Percentiles rank a stretch among this genome's conserved stretches.
These are phyloP conservation scores for Oleoguttula mirabilis DNA, from an alignment of 495 filamentous ascomycete genomes.

Conservation along the genomic window DNA sequence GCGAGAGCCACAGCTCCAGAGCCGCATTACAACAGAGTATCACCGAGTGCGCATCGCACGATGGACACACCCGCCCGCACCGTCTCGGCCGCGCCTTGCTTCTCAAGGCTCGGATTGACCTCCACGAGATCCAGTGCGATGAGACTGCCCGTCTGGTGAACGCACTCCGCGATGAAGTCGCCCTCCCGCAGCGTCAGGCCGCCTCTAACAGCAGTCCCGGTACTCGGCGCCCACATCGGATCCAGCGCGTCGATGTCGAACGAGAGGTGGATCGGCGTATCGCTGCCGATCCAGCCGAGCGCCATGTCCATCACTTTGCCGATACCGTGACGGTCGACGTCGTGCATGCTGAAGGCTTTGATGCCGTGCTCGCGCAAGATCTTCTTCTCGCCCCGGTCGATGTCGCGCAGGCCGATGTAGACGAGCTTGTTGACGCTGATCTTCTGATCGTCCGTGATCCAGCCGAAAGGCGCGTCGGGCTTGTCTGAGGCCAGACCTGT, in stretches of 20 bases:
- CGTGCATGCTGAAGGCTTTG: constrained; percentile 96
- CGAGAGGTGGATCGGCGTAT: constrained; percentile 90
- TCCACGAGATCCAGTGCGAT: constrained; percentile 91
- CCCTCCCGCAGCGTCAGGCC: constrained; percentile 91
- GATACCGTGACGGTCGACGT: constrained; percentile 88
- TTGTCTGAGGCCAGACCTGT: constrained; percentile 68
- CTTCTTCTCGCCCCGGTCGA: constrained; percentile 82
- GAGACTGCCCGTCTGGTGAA: constrained; percentile 83
- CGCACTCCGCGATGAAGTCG: constrained; percentile 94
- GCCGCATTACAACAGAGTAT: constrained; percentile 74
- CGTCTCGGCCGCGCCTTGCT: constrained; percentile 69
- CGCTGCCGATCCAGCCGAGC: constrained; percentile 79
- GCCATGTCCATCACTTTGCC: constrained; percentile 97
- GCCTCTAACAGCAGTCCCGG: constrained; percentile 90
- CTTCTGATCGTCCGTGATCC: constrained; percentile 55
- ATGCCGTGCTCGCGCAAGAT: constrained; percentile 78
- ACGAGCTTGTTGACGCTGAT: constrained; percentile 77
- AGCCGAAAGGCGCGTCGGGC: constrained; percentile 65
- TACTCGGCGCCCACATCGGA: constrained; percentile 90
- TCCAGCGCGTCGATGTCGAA: constrained; percentile 97
- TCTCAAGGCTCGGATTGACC: constrained; percentile 81
- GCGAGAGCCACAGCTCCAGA: no score
- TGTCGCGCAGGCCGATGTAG: constrained; percentile 91
- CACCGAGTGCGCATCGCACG: constrained; percentile 81
- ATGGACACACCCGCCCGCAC: constrained; percentile 81